phyloP scores from a whole-genome alignment of 441 rosid species.

The Eruca vesicaria region DNA sequence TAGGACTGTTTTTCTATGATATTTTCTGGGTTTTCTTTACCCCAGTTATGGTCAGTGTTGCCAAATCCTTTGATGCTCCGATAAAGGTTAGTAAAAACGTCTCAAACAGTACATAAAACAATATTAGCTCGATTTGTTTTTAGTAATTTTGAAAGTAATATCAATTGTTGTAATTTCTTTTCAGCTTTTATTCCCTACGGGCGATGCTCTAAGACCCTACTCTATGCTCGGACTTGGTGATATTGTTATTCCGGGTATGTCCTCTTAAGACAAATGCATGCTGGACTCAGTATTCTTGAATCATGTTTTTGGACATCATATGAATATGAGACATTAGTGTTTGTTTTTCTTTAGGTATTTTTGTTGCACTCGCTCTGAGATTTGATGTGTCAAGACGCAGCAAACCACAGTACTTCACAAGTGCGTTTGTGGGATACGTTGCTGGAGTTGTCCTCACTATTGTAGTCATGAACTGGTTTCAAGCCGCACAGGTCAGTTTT shows the following conservation, averaged over 20 bases:
- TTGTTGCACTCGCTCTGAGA: slow-evolving; percentile 89
- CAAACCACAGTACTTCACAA: slow-evolving; percentile 81
- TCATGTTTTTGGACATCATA: neutral
- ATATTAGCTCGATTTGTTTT: neutral
- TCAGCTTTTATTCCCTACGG: slow-evolving; percentile 95
- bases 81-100: slow-evolving; percentile 68
- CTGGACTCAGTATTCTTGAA: neutral
- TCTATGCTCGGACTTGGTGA: slow-evolving; percentile 99
- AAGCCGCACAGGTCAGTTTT: slow-evolving; percentile 85
- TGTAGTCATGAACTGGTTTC: slow-evolving; percentile 98
- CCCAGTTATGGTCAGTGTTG: slow-evolving; percentile 98
- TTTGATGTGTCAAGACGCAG: slow-evolving; percentile 93
- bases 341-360: slow-evolving; percentile 58
- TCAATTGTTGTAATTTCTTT: neutral
- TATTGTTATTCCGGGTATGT: slow-evolving; percentile 92
- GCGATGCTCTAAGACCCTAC: slow-evolving; percentile 66
- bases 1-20: slow-evolving; percentile 93
- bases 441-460: slow-evolving; percentile 82
- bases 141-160: neutral
- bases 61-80: slow-evolving; percentile 98
- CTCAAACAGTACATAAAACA: neutral
- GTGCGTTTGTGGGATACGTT: slow-evolving; percentile 85
- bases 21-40: slow-evolving; percentile 99
- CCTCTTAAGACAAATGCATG: neutral
- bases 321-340: neutral